Base-by-base conservation (phyloP, 129 eudicot genomes). In the Tagetes erecta region DNA sequence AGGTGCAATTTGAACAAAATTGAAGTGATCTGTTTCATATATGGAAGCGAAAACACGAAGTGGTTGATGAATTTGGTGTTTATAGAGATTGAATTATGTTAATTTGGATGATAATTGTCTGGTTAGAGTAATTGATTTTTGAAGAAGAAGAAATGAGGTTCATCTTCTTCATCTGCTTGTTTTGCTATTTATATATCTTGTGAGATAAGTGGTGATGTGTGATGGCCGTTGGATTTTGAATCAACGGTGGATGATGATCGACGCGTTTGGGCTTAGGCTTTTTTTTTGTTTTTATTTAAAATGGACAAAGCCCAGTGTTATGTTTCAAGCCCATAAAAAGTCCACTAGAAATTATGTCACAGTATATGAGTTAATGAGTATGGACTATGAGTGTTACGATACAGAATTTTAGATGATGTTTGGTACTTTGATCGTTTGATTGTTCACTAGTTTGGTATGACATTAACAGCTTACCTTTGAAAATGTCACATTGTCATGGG, bases 191-290 rank as follows among this genome's bases (percentile, higher is more conserved):
- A 73, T 73, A 80, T 66, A 57, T 47, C 66, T 67, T 50, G 60
- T 45, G 68, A 63, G 70, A 80, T 80, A 73, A 80, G 70, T 58
- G 68, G 7, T 27, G 83, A 68, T 80, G 83, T 55, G 78, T 64
- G 69, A 75, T 68, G 46, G 31, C 84, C 80, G 53, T 80, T 80
- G 74, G 84, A 74, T 80, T 8, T 49, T 39, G 42, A 74, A 75
- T 80, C 71, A 68, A 80, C 76, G 84, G 80, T 27, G 33, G 59
- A 59, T 10, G 60, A 74, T 80, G 67, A 39, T 69, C 49, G 27
- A 49, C 55, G 58, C 69, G 63, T 71, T 45, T 58, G 75, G 81
- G 81, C 70, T 46, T 46, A 13, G 51, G 51, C 51, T 46, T 46
- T 9, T 46, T 9, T 9, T 46, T 46, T 10, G 0, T 46, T 46